A percentile compares a stretch with the other conserved stretches of the same genome.
Conservation (phyloP, 2,329 filamentous ascomycete genomes). For the Byssothecium circinans region DNA sequence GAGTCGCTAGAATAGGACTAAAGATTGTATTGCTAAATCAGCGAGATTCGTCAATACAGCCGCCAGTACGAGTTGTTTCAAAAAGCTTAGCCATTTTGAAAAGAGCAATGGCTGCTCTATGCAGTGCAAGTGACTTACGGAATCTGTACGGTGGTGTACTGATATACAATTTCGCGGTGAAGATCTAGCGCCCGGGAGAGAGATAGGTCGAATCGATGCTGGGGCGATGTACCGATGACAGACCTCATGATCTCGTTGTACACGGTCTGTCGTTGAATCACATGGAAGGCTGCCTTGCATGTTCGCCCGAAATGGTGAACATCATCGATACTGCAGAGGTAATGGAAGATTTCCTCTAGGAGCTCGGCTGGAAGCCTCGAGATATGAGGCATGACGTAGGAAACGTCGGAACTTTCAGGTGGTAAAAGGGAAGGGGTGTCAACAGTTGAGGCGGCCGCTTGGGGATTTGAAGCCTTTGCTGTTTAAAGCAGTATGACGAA, state of each 20-base stretch:
- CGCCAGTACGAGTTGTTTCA: neutral
- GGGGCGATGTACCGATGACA: slow-evolving; percentile 16
- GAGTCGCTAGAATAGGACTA: neutral
- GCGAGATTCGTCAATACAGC: neutral
- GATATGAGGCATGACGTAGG: slow-evolving; percentile 14
- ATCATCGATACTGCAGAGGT: slow-evolving; percentile 31
- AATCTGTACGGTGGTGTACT: slow-evolving; percentile 8
- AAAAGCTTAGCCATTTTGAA: too few species aligned
- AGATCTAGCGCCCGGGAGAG: slow-evolving; percentile 22
- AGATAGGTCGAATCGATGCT: slow-evolving; percentile 25
- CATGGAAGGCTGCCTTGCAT: slow-evolving; percentile 13
- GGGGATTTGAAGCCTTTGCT: too few species aligned
- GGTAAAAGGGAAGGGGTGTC: neutral
- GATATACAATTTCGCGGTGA: slow-evolving; percentile 20
- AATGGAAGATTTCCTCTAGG: slow-evolving; percentile 18
- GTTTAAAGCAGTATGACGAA: too few species aligned
- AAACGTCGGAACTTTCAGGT: neutral
- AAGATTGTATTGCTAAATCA: neutral
- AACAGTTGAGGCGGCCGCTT: neutral
- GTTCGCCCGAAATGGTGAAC: slow-evolving; percentile 23
- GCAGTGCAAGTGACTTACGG: neutral
- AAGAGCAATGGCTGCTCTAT: too few species aligned
- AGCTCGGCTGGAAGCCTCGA: slow-evolving; percentile 21
- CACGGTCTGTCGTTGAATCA: slow-evolving; percentile 12
- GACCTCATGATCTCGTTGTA: slow-evolving; percentile 30